Base-by-base conservation (phyloP, 345 rosid species). In the Arabidopsis suecica region DNA sequence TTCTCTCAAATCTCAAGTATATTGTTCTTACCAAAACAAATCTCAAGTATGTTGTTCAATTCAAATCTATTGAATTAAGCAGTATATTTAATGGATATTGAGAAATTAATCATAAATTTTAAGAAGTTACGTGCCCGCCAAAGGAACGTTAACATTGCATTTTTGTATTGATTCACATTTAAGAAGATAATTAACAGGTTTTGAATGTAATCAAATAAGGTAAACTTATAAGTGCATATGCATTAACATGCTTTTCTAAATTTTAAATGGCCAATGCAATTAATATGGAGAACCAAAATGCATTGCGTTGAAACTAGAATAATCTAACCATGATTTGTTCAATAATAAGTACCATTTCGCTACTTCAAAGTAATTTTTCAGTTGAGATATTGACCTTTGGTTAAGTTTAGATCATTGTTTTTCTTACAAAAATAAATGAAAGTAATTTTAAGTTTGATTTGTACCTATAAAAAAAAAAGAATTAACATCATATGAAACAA, bases 81-180 rank as follows among this genome's bases (percentile, higher is more conserved):
- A 25, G 40, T 23, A 13, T 20, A 40, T 34, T 55, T 28, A 25
- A 3, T 51, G n/a, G 57, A 34, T 36, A 58, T 8, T 70, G 18
- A 37, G 16, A 61, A 33, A 40, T 16, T 36, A 56, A 37, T 58
- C 38, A 55, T 63, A 55, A 63, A 55, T 76, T 12, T 6, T 23
- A 9, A 63, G 18, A 70, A 76, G 33, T 62, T 68, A 76, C 65
- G 71, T 76, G 71, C 28, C 41, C 38, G 25, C 37, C 44, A 34
- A 36, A 34, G 71, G 33, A 69, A 61, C 69, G 69, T 61, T 69
- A 69, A 44, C 41, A 61, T 53, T 61, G 12, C 41, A 61, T n/a
- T 16, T 62, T 42, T 33, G 48, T 54, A 54, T 59, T 23, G 50
- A 34, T 61, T 61, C 51, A 54, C 42, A 69, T 63, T 55, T 53